Evolutionary conservation across 768 basidiomycete species (phyloP).

Genomic region (Terana coerulea): DNA sequence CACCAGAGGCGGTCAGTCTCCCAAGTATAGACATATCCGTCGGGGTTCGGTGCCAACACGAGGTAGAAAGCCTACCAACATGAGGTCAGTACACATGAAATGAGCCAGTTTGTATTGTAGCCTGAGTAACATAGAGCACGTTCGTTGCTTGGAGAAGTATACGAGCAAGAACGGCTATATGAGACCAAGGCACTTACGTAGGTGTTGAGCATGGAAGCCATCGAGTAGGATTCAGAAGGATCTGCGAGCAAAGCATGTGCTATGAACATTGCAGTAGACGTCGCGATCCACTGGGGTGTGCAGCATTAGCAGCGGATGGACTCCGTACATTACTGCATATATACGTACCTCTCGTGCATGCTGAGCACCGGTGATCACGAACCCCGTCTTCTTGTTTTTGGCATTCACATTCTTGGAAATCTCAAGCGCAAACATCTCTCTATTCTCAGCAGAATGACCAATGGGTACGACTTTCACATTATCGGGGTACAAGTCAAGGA

Average conservation of each 20-base stretch:
- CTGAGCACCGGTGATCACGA: constrained; percentile 69
- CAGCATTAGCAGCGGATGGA: neutral
- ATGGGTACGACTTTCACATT: constrained; percentile 41
- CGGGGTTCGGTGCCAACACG: constrained; percentile 64
- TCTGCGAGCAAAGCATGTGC: constrained; percentile 64
- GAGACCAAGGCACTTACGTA: constrained; percentile 40
- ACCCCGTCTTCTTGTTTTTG: constrained; percentile 32
- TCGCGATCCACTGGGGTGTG: constrained; percentile 70
- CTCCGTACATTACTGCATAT: neutral
- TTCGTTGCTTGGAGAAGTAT: neutral
- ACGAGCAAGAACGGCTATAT: neutral
- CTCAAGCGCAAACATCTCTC: constrained; percentile 53
- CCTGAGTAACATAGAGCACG: constrained; percentile 3
- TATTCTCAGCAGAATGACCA: constrained; percentile 55
- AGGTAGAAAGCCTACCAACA: constrained; percentile 55
- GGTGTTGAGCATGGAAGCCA: constrained; percentile 45
- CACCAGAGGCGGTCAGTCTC: constrained; percentile 63
- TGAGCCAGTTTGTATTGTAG: neutral
- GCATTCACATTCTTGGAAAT: constrained; percentile 34
- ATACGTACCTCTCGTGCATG: constrained; percentile 68
- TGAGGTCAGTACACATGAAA: neutral
- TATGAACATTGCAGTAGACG: constrained; percentile 67
- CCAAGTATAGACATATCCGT: constrained; percentile 77
- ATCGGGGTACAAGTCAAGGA: constrained; percentile 46
- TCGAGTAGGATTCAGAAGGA: constrained; percentile 41